These are phyloP conservation scores for Cladorrhinum sp. DNA, from an alignment of 2,329 filamentous ascomycete genomes.

Conservation along the genomic window DNA sequence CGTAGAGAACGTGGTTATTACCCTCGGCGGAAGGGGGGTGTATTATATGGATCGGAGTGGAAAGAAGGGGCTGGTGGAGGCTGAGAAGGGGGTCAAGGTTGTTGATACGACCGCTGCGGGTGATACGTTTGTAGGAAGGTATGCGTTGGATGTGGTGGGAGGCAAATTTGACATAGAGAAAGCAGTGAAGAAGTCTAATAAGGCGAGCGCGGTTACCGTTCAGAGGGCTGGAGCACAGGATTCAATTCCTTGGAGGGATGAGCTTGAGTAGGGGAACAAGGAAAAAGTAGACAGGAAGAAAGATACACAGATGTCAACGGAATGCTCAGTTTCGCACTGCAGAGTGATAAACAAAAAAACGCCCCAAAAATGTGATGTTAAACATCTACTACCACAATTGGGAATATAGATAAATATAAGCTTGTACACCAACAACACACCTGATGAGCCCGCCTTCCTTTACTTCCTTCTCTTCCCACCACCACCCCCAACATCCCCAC, in stretches of 20 bases:
- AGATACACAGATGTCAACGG: no score
- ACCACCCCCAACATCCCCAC: constrained; percentile 41
- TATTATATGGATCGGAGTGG: constrained; percentile 54
- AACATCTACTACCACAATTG: no score
- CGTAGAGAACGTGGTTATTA: constrained; percentile 76
- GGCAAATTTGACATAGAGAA: constrained; percentile 51
- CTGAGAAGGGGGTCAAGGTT: constrained; percentile 64
- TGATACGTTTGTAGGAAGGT: constrained; percentile 89
- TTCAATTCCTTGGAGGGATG: constrained; percentile 63
- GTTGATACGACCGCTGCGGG: constrained; percentile 93
- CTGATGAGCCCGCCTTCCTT: no score
- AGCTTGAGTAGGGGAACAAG: constrained; percentile 31
- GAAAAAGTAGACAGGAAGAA: no score
- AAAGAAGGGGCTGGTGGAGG: constrained; percentile 51
- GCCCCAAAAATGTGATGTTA: no score
- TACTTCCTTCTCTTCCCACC: constrained; percentile 40
- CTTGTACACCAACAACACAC: no score
- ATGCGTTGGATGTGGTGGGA: constrained; percentile 68
- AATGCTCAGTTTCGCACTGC: no score
- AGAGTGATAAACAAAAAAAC: no score
- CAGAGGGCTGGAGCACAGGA: constrained; percentile 62
- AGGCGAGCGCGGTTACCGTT: constrained; percentile 63
- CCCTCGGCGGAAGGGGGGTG: constrained; percentile 76
- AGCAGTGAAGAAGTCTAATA: constrained; percentile 59
- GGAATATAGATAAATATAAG: no score